Evolutionary conservation across 257 asterid genomes (phyloP).

Genomic region (Ophiorrhiza pumila): DNA sequence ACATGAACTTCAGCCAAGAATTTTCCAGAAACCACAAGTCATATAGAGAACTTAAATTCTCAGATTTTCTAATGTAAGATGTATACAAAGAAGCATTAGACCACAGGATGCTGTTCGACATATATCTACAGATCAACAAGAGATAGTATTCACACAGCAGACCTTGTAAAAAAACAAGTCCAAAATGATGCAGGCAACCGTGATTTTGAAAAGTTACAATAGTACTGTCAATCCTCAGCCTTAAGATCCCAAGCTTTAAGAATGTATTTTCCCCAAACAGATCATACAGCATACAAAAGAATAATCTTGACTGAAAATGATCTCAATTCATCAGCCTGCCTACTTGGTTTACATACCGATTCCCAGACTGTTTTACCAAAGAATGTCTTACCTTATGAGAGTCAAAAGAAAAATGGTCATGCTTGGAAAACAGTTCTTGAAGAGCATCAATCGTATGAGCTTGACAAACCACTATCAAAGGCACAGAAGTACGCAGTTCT

Average conservation of each 20-base stretch:
- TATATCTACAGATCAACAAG: background rate
- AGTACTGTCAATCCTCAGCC: background rate
- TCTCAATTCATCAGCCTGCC: slow-evolving; percentile 3
- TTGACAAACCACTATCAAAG: slow-evolving; percentile 65
- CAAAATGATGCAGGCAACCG: background rate
- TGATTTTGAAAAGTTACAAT: background rate
- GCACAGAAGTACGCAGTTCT: slow-evolving; percentile 55
- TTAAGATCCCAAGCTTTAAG: background rate
- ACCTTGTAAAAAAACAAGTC: too few species aligned
- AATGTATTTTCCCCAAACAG: background rate
- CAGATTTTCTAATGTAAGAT: too few species aligned
- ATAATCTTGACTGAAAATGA: background rate
- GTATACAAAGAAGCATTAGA: too few species aligned
- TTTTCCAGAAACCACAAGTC: too few species aligned
- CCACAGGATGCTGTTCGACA: too few species aligned
- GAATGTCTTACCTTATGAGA: slow-evolving; percentile 65
- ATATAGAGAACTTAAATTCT: too few species aligned
- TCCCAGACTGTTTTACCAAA: background rate
- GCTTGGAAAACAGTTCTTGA: slow-evolving; percentile 47
- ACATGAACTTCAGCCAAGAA: too few species aligned
- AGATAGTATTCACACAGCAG: background rate
- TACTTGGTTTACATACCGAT: background rate
- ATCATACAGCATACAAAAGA: background rate
- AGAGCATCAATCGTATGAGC: slow-evolving; percentile 46
- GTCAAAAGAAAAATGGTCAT: slow-evolving; percentile 67